These are phyloP conservation scores for Candolleomyces efflorescens DNA, from an alignment of 768 basidiomycete species.

Conservation along the genomic window DNA sequence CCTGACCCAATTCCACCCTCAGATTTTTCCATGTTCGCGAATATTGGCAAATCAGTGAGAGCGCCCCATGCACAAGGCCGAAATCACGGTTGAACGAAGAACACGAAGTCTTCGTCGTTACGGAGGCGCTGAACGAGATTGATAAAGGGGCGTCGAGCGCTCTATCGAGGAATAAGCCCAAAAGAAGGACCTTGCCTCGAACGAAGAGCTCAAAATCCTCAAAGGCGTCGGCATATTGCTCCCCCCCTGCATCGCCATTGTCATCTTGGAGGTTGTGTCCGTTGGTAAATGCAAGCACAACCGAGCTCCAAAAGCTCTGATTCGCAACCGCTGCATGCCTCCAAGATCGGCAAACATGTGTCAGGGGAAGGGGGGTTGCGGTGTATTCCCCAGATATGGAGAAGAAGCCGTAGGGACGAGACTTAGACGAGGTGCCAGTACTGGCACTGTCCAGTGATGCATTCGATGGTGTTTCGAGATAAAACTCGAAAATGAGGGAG, in stretches of 20 bases:
- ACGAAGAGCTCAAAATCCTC: not conserved
- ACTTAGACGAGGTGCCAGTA: too few species aligned
- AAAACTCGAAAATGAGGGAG: constrained; percentile 4
- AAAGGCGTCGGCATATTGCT: not conserved
- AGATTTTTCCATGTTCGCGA: not conserved
- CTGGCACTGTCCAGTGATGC: not conserved
- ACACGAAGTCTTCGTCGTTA: not conserved
- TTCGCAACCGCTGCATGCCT: not conserved
- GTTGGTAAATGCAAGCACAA: not conserved
- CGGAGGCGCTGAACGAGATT: not conserved
- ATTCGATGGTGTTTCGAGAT: not conserved
- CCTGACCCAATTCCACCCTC: not conserved
- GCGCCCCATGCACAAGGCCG: not conserved
- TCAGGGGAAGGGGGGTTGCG: constrained; percentile 4
- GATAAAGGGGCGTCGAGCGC: not conserved
- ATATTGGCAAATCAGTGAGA: not conserved
- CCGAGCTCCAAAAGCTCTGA: constrained; percentile 2
- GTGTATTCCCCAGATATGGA: not conserved
- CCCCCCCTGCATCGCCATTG: not conserved
- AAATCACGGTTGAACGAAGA: too few species aligned
- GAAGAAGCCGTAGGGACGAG: not conserved
- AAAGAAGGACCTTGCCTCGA: not conserved
- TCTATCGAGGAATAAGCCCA: not conserved
- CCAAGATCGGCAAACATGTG: constrained; percentile 6
- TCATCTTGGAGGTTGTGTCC: not conserved